Evolutionary conservation across 1,139 yeast genomes (phyloP).

Genomic region (Candida sp.): DNA sequence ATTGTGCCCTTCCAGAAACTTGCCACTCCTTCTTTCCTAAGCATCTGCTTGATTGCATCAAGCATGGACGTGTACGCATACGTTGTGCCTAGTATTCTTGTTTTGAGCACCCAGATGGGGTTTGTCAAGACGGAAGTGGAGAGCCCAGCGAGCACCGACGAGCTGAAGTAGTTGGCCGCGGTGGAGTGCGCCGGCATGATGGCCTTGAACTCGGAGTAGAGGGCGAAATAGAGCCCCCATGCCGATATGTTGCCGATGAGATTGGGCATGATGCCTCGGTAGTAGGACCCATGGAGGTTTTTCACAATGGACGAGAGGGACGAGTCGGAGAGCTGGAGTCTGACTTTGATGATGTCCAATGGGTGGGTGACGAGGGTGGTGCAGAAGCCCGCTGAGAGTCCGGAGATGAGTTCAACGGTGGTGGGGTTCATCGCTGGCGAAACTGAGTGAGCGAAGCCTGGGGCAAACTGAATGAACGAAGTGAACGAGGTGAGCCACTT

Average conservation of each 20-base stretch:
- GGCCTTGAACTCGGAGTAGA: constrained; percentile 66
- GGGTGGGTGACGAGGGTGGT: constrained; percentile 91
- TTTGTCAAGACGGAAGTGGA: constrained; percentile 79
- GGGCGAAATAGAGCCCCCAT: constrained; percentile 86
- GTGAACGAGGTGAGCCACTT: too few species aligned
- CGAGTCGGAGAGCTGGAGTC: constrained; percentile 57
- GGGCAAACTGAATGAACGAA: too few species aligned
- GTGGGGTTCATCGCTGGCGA: background rate
- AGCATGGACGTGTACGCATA: constrained; percentile 59
- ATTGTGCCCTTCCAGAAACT: constrained; percentile 86
- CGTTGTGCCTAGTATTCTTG: constrained; percentile 76
- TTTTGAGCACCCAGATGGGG: constrained; percentile 93
- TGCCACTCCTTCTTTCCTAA: constrained; percentile 61
- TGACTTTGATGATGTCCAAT: constrained; percentile 79
- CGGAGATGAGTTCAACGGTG: constrained; percentile 64
- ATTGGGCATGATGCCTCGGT: constrained; percentile 85
- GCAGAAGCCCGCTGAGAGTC: constrained; percentile 80
- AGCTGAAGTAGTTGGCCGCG: constrained; percentile 36
- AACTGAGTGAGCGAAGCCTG: background rate
- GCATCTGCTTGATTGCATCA: constrained; percentile 60
- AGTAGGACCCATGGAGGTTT: constrained; percentile 25
- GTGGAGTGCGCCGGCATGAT: constrained; percentile 17
- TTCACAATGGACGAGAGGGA: constrained; percentile 17
- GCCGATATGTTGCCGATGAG: constrained; percentile 83
- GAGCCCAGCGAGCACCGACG: constrained; percentile 66